phyloP scores from a whole-genome alignment of 495 filamentous ascomycete species.

The Neurospora sp. region DNA sequence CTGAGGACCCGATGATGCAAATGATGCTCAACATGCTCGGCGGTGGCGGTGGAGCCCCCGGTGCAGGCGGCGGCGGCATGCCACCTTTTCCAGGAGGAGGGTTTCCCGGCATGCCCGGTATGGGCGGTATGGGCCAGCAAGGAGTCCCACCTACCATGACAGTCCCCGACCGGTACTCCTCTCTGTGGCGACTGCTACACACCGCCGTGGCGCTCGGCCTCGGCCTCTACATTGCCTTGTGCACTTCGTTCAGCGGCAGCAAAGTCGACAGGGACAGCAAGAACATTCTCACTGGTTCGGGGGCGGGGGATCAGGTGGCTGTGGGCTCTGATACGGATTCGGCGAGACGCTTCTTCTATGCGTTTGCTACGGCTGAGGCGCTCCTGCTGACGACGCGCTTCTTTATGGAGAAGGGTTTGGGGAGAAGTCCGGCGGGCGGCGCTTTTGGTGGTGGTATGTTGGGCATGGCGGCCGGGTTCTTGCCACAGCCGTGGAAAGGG shows the following conservation, averaged over 20 bases:
- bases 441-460: slow-evolving; percentile 43
- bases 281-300: background rate
- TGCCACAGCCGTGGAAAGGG: slow-evolving; percentile 46
- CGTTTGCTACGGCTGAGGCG: slow-evolving; percentile 71
- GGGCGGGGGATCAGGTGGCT: slow-evolving; percentile 10
- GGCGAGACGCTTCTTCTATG: slow-evolving; percentile 49
- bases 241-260: slow-evolving; percentile 54
- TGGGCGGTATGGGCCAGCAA: background rate
- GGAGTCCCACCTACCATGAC: slow-evolving; percentile 4
- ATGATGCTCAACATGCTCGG: slow-evolving; percentile 26
- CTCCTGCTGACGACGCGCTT: slow-evolving; percentile 57
- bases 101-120: slow-evolving; percentile 23
- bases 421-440: slow-evolving; percentile 17
- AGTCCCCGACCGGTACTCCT: slow-evolving; percentile 34
- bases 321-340: slow-evolving; percentile 8
- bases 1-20: slow-evolving; percentile 23
- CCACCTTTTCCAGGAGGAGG: background rate
- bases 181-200: slow-evolving; percentile 70
- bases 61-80: slow-evolving; percentile 12
- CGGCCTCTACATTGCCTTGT: slow-evolving; percentile 58
- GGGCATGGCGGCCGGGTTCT: slow-evolving; percentile 47
- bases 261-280: slow-evolving; percentile 28
- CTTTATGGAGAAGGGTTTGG: slow-evolving; percentile 43
- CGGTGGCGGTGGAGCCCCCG: slow-evolving; percentile 10
- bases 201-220: slow-evolving; percentile 59